Base-by-base conservation (phyloP, 768 basidiomycete species). In the Hericium erinaceus region DNA sequence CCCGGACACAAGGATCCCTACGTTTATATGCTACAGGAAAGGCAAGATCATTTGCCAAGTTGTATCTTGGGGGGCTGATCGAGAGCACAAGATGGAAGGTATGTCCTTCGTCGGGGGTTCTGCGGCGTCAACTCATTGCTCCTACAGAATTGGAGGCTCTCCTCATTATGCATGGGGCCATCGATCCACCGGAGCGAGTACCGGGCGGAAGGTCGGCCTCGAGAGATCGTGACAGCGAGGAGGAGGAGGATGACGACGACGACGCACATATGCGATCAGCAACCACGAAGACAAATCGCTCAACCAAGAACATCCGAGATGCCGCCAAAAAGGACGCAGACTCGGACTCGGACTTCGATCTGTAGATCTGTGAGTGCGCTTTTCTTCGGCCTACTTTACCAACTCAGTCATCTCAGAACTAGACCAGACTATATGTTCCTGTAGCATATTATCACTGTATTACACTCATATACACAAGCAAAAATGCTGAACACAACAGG, bases 21-120 rank as follows among this genome's bases (percentile, higher is more conserved):
- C 95, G 78, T 74, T 98, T 57, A 84, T 99, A 62, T 74, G 95
- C 33, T 98, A 99, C 72, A 84, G 89, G 49, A 87, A 87, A 63
- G 97, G 97, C n/a, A 88, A 94, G 48, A 87, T 98, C 38, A 75
- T 80, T 50, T 87, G 89, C 60, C 93, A 98, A 69, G 75, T 97
- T 12, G 76, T 91, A 4, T 81, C 90, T 2, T 91, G 92, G 86
- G 89, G 88, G 13, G 85, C 84, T 6, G 90, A 92, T 58, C 74
- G 78, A 62, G 87, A 93, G 60, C 81, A 90, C 49, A 77, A 75
- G 15, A 73, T 87, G 9, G 84, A 91, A 76, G 95, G 95, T 93
- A 64, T 40, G 74, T 63, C 46, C 51, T 49, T 40, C 5, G 57
- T n/a, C 48, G 57, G 54, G 26, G 48, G 61, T 39, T 37, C n/a